These are phyloP conservation scores for Phytophthora pistaciae DNA, from an alignment of 352 stramenopile genomes.

Conservation along the genomic window DNA sequence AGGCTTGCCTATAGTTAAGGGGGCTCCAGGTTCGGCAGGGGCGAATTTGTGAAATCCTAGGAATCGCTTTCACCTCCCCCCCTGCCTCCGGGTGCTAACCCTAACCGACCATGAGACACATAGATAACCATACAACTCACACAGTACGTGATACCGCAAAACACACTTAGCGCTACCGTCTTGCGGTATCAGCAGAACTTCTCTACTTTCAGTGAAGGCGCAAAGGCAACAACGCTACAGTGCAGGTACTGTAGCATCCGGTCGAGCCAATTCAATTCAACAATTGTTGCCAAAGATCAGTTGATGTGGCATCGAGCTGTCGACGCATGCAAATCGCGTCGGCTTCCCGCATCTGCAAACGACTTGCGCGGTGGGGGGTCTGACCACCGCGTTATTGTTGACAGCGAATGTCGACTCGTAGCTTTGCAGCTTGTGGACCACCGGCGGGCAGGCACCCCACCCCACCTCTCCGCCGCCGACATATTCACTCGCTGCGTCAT, in stretches of 20 bases:
- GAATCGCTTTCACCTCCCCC: too few species aligned
- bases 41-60: too few species aligned
- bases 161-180: too few species aligned
- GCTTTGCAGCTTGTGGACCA: slow-evolving; percentile 29
- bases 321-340: slow-evolving; percentile 21
- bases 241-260: too few species aligned
- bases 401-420: slow-evolving; percentile 8
- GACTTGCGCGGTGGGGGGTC: slow-evolving; percentile 1
- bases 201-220: not conserved
- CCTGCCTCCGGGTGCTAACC: too few species aligned
- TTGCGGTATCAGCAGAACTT: too few species aligned
- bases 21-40: too few species aligned
- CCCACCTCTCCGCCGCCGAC: slow-evolving; percentile 4
- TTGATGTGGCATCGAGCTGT: slow-evolving; percentile 6
- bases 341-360: slow-evolving; percentile 7
- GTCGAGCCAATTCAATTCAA: slow-evolving; percentile 3
- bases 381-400: slow-evolving; percentile 19
- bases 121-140: too few species aligned
- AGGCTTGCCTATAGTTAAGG: too few species aligned
- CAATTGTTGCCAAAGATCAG: slow-evolving; percentile 2
- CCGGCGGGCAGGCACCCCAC: slow-evolving; percentile 11
- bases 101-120: too few species aligned
- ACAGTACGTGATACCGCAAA: too few species aligned
- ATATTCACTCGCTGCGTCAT: slow-evolving; percentile 16
- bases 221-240: not conserved